phyloP scores from a whole-genome alignment of 305 asterid genomes.

The Fraxinus ornus region DNA sequence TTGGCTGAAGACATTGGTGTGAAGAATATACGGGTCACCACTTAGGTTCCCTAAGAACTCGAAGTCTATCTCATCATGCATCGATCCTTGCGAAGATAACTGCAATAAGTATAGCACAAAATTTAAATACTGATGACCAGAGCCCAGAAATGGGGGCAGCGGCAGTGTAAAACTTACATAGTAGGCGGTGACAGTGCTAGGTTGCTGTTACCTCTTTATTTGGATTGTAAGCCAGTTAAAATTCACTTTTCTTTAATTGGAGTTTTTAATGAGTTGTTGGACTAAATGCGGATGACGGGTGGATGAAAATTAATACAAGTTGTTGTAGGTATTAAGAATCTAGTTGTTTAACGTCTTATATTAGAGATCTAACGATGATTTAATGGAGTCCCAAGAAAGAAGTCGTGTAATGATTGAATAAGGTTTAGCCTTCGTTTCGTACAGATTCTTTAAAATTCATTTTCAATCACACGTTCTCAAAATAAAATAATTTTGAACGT shows the following conservation, averaged over 20 bases:
- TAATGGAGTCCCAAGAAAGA: not conserved
- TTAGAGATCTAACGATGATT: not conserved
- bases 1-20: slow-evolving; percentile 47
- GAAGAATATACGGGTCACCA: slow-evolving; percentile 51
- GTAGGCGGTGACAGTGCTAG: slow-evolving; percentile 54
- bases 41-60: slow-evolving; percentile 48
- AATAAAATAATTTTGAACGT: too few species aligned
- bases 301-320: not conserved
- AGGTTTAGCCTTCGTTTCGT: too few species aligned
- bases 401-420: not conserved
- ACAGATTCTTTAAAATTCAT: too few species aligned
- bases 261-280: not conserved
- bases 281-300: slow-evolving; percentile 11
- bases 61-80: slow-evolving; percentile 60
- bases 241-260: not conserved
- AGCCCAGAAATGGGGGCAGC: not conserved
- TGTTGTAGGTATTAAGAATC: not conserved
- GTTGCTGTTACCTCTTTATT: not conserved
- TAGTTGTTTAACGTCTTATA: not conserved
- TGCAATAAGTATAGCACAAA: slow-evolving; percentile 2
- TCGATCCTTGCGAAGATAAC: slow-evolving; percentile 56
- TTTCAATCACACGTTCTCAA: too few species aligned
- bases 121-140: not conserved
- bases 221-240: not conserved
- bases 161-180: slow-evolving; percentile 27